phyloP scores from a whole-genome alignment of 192 early-diverging fungal species.

The Coemansia guatemalensis region DNA sequence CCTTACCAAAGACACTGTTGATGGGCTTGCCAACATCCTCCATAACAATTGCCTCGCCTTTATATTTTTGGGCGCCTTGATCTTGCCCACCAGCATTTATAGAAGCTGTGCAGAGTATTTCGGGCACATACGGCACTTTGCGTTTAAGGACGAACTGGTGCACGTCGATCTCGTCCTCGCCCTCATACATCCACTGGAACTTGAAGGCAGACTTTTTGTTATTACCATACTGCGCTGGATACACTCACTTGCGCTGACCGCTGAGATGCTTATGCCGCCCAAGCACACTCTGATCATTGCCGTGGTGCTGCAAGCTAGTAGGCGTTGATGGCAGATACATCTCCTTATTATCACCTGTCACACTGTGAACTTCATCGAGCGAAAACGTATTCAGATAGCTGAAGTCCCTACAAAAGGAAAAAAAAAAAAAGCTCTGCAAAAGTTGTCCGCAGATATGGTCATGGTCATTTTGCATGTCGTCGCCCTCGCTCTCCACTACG shows the following conservation, averaged over 20 bases:
- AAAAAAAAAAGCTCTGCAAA: too few relatives aligned
- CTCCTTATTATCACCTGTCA: not conserved
- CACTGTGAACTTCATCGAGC: too few relatives aligned
- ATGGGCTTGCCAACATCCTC: too few relatives aligned
- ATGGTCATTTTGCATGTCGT: too few relatives aligned
- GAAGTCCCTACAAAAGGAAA: not conserved
- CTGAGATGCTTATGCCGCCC: conserved; percentile 5
- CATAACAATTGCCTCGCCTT: too few relatives aligned
- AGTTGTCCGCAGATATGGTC: too few relatives aligned
- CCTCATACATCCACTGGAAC: conserved; percentile 1
- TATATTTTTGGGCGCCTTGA: too few relatives aligned
- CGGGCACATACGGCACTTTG: not conserved
- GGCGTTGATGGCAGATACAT: not conserved
- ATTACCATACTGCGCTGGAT: not conserved
- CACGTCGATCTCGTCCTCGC: not conserved
- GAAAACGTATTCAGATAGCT: not conserved
- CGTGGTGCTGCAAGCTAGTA: not conserved
- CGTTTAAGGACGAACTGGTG: not conserved
- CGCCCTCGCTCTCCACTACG: too few relatives aligned
- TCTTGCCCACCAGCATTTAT: too few relatives aligned
- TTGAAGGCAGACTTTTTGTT: not conserved
- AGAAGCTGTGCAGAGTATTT: too few relatives aligned
- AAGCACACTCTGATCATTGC: too few relatives aligned
- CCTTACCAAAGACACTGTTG: too few relatives aligned
- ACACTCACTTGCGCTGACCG: not conserved